Evolutionary conservation across 2,329 filamentous ascomycete genomes (phyloP), one percentile per base, ranked within the genome.

Genomic region (Elsinoe necatrix): DNA sequence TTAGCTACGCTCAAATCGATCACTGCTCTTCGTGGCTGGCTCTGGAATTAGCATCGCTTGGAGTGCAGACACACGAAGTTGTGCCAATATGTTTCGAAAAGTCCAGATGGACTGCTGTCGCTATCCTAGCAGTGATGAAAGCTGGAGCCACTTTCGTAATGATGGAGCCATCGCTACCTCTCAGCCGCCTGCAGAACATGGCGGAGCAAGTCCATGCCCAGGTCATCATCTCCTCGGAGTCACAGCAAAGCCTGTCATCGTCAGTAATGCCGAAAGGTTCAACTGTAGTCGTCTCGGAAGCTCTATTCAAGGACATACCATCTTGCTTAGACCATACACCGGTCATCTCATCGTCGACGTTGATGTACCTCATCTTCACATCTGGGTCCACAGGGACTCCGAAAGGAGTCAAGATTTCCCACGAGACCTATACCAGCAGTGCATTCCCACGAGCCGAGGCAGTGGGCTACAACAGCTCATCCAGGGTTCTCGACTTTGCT

Each of bases 351-450:
- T 35, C 59, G 29, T 60, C 57, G 56, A 61, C 55, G 16, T 57
- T 65, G 29, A 60, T 64, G 47, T 64, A 62, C 45, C 59, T 68
- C 2, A 65, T 68, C 23, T 66, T 64, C 59, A 65, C 66, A 27
- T 64, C 63, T 18, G 63, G 66, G n/a, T 64, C 62, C 18, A 64
- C 61, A 5, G 63, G 64, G 7, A 61, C 62, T 8, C 63, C 66
- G 4, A 67, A 66, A 41, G 63, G 63, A 1, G 62, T 65, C 20
- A 60, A 45, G 34, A 37, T 57, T 20, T 59, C 61, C 2, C 61
- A 65, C 23, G 81, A 81, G 20, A 82, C 79, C 0, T 83, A 82
- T 52, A 69, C 83, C 5, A 69, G 72, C 2, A 76, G 74, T 3
- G 76, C 74, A 0, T 77, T 84, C 20, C 70, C 72, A 3, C 70